Conservation (phyloP, 1,139 yeast genomes). For the Kluyveromyces sp. region DNA sequence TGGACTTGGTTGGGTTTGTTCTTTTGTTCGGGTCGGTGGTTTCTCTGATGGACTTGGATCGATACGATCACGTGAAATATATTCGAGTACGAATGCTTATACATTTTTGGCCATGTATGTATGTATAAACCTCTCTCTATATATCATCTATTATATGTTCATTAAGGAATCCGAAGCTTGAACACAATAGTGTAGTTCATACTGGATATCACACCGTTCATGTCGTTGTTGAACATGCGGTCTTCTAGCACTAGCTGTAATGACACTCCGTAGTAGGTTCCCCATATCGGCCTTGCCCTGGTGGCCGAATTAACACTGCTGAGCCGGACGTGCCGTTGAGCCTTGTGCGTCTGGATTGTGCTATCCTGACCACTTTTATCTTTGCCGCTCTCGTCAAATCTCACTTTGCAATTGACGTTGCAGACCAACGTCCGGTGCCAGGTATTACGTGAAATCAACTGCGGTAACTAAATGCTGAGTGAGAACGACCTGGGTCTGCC, state of each 20-base stretch:
- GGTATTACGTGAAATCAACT: constrained; percentile 68
- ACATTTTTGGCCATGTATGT: no score
- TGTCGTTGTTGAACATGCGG: constrained; percentile 36
- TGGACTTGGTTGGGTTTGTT: no score
- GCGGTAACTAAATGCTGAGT: constrained; percentile 58
- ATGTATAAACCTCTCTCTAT: no score
- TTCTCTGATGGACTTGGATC: no score
- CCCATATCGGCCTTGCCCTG: constrained; percentile 42
- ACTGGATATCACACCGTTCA: constrained; percentile 43
- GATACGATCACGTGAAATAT: no score
- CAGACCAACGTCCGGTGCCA: constrained; percentile 50
- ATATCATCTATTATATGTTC: constrained; percentile 12
- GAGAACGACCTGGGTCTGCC: constrained; percentile 50
- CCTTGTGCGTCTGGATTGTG: constrained; percentile 24
- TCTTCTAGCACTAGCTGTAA: constrained; percentile 55
- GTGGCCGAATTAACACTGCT: neutral
- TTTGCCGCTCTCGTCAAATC: constrained; percentile 67
- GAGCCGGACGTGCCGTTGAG: constrained; percentile 4
- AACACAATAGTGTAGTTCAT: constrained; percentile 61
- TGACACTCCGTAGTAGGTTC: constrained; percentile 63
- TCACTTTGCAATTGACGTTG: constrained; percentile 54
- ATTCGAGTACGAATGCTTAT: no score
- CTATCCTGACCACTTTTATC: constrained; percentile 57
- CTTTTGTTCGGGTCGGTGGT: no score
- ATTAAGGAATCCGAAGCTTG: constrained; percentile 48